A percentile compares a stretch with the other conserved stretches of the same genome.
Conservation (phyloP, 2,329 filamentous ascomycete species). For the Lecanoromycetidae sp. region DNA sequence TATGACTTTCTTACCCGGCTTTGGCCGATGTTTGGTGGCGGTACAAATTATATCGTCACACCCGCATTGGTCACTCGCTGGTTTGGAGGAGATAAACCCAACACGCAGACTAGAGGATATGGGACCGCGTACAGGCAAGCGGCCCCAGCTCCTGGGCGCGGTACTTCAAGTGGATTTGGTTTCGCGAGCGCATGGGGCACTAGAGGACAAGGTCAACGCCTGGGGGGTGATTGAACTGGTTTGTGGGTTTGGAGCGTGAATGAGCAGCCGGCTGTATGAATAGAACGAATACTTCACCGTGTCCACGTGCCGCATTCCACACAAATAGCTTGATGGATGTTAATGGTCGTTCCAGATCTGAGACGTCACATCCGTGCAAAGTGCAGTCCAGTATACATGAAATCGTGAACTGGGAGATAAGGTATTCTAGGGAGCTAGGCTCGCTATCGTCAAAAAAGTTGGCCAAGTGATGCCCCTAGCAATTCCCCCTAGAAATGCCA, state of each 20-base stretch:
- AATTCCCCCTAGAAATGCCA: too few relatives aligned
- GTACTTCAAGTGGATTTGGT: slow-evolving; percentile 23
- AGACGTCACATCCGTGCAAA: too few relatives aligned
- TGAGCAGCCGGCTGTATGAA: not conserved
- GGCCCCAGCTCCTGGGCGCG: slow-evolving; percentile 18
- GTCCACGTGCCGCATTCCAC: too few relatives aligned
- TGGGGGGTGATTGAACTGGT: slow-evolving; percentile 27
- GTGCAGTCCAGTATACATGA: too few relatives aligned
- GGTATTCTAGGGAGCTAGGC: too few relatives aligned
- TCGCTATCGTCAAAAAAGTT: too few relatives aligned
- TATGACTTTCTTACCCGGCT: slow-evolving; percentile 83
- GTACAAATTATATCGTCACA: slow-evolving; percentile 62
- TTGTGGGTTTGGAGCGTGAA: too few relatives aligned
- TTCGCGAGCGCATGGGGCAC: slow-evolving; percentile 28
- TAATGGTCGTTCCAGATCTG: too few relatives aligned
- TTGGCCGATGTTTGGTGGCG: slow-evolving; percentile 81
- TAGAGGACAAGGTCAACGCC: slow-evolving; percentile 31
- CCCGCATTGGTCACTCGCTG: slow-evolving; percentile 59
- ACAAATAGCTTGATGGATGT: too few relatives aligned
- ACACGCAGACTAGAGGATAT: slow-evolving; percentile 40
- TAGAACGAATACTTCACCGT: too few relatives aligned
- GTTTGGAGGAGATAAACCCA: slow-evolving; percentile 42
- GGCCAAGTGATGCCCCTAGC: too few relatives aligned
- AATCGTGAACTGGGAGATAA: too few relatives aligned
- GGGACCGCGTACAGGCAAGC: slow-evolving; percentile 47